phyloP scores from a whole-genome alignment of 108 stramenopile genomes.

The Conticribra guillardii region DNA sequence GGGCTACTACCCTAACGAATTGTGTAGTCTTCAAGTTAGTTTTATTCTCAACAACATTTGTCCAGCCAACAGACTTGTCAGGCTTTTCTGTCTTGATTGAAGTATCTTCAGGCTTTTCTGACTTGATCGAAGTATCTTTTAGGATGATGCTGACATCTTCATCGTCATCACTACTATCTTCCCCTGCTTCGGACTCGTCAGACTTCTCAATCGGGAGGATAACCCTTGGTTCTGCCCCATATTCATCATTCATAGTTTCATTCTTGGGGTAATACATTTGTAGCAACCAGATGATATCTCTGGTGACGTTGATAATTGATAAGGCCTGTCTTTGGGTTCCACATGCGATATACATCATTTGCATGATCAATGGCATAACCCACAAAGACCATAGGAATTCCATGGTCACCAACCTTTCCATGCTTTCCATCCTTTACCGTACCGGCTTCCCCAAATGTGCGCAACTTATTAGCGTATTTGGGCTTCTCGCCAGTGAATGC shows the following conservation, averaged over 20 bases:
- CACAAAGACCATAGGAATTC: constrained; percentile 20
- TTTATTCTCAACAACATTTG: too few relatives aligned
- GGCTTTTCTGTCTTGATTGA: too few relatives aligned
- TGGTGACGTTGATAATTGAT: constrained; percentile 20
- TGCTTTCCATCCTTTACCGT: constrained; percentile 20
- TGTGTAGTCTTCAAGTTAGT: too few relatives aligned
- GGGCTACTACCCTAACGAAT: too few relatives aligned
- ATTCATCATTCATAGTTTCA: background rate
- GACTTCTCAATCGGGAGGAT: background rate
- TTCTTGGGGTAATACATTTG: constrained; percentile 36
- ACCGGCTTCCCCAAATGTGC: constrained; percentile 33
- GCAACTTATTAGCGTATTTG: background rate
- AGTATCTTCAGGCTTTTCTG: too few relatives aligned
- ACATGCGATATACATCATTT: constrained; percentile 28
- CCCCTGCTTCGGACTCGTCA: background rate
- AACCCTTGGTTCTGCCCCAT: background rate
- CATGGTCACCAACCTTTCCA: constrained; percentile 19
- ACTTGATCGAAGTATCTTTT: too few relatives aligned
- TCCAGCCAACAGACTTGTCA: too few relatives aligned
- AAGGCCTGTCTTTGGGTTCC: constrained; percentile 14
- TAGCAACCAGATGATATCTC: constrained; percentile 45
- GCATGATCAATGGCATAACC: constrained; percentile 19
- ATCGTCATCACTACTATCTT: too few relatives aligned
- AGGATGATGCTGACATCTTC: too few relatives aligned
- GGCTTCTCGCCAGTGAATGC: background rate